These are phyloP conservation scores for Yamadazyma atmosphaerica DNA, from an alignment of 1,139 yeast genomes.

Conservation along the genomic window DNA sequence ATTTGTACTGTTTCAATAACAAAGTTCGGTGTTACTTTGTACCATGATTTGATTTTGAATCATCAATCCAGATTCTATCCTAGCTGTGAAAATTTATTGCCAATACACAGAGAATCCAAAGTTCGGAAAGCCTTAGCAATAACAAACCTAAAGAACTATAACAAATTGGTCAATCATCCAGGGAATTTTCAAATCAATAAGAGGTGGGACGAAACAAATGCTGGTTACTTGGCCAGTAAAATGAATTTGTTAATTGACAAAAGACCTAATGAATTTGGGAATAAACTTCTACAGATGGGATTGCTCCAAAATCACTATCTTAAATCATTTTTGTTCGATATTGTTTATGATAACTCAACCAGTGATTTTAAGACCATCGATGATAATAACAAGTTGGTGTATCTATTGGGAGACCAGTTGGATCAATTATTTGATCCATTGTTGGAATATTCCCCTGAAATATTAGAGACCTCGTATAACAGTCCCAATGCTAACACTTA, in stretches of 20 bases:
- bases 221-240: conserved; percentile 68
- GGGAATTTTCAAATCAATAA: conserved; percentile 22
- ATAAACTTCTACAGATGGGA: conserved; percentile 53
- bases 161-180: conserved; percentile 45
- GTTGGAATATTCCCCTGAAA: conserved; percentile 89
- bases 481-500: conserved; percentile 37
- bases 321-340: conserved; percentile 64
- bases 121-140: conserved; percentile 79
- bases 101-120: conserved; percentile 50
- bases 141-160: conserved; percentile 65
- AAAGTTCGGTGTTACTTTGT: conserved; percentile 66
- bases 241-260: conserved; percentile 53
- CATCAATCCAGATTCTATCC: conserved; percentile 70
- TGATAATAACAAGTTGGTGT: conserved; percentile 78
- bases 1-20: conserved; percentile 66
- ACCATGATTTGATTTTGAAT: conserved; percentile 60
- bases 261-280: conserved; percentile 60
- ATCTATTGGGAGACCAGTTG: conserved; percentile 75
- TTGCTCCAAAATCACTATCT: conserved; percentile 55
- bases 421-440: conserved; percentile 89
- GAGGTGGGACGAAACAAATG: conserved; percentile 72
- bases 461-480: conserved; percentile 65
- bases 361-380: conserved; percentile 25
- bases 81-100: conserved; percentile 69
- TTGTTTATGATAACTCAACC: conserved; percentile 57